Evolutionary conservation across 2,329 filamentous ascomycete genomes (phyloP).

Genomic region (Xylariales sp.): DNA sequence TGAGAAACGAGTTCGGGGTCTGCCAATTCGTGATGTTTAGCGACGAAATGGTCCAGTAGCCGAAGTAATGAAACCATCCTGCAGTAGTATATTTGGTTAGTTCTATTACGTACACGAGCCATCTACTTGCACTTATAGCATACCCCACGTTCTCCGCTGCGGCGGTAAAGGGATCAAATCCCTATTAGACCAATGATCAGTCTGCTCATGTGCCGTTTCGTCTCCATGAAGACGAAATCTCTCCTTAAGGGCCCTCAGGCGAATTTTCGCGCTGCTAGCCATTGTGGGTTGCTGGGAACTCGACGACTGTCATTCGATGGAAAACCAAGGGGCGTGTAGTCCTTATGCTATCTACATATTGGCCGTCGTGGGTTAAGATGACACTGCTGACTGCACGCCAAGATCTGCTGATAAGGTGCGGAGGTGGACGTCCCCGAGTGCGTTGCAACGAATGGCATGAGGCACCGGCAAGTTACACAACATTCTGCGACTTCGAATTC

Average conservation of each 20-base stretch:
- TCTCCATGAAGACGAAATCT: conserved; percentile 33
- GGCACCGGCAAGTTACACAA: too few species aligned
- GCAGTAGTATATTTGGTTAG: neutral
- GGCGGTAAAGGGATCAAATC: conserved; percentile 36
- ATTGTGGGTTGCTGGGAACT: neutral
- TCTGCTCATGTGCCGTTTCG: conserved; percentile 37
- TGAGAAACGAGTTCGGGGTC: conserved; percentile 40
- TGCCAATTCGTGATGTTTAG: conserved; percentile 42
- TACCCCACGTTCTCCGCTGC: conserved; percentile 40
- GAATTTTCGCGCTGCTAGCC: neutral
- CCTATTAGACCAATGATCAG: conserved; percentile 45
- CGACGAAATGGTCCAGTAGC: conserved; percentile 33
- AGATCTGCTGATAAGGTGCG: neutral
- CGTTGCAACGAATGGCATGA: too few species aligned
- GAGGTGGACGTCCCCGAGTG: neutral
- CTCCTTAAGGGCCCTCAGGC: conserved; percentile 22
- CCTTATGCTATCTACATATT: too few species aligned
- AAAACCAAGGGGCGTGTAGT: too few species aligned
- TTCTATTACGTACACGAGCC: neutral
- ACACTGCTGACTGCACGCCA: neutral
- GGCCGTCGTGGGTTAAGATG: neutral
- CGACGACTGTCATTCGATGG: neutral
- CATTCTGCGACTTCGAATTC: too few species aligned
- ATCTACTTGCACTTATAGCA: neutral
- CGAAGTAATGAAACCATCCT: conserved; percentile 40